These are phyloP conservation scores for Brassica juncea DNA, from an alignment of 345 rosid genomes.

Conservation along the genomic window DNA sequence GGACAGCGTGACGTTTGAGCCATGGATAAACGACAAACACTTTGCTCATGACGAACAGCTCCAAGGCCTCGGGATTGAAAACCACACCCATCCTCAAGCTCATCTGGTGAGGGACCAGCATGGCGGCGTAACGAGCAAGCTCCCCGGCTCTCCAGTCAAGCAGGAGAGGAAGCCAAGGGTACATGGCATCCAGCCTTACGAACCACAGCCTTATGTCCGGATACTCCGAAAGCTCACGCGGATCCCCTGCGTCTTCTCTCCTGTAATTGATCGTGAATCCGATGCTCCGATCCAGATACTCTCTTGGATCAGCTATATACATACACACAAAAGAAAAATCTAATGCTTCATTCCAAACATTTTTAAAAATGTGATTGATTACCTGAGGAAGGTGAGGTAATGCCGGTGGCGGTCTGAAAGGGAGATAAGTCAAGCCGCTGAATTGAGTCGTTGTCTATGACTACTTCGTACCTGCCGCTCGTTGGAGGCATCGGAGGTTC, in stretches of 20 bases:
- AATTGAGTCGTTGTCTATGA: constrained; percentile 57
- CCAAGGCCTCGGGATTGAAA: constrained; percentile 86
- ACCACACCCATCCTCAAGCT: constrained; percentile 84
- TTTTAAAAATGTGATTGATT: no score
- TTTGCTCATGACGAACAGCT: constrained; percentile 74
- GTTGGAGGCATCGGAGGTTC: constrained; percentile 79
- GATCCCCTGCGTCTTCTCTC: constrained; percentile 69
- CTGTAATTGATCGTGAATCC: constrained; percentile 74
- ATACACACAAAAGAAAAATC: background rate
- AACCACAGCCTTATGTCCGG: constrained; percentile 92
- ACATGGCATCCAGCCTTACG: constrained; percentile 75
- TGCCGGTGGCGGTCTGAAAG: constrained; percentile 64
- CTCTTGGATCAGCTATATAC: constrained; percentile 56
- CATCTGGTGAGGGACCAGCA: constrained; percentile 92
- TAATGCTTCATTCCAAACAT: background rate
- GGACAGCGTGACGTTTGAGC: constrained; percentile 59
- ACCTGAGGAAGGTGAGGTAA: constrained; percentile 60
- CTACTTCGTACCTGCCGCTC: constrained; percentile 68
- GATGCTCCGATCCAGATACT: constrained; percentile 60
- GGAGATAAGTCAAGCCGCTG: constrained; percentile 69
- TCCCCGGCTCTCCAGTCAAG: constrained; percentile 93
- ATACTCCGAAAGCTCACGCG: constrained; percentile 73
- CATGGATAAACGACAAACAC: constrained; percentile 69
- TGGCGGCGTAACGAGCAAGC: constrained; percentile 65
- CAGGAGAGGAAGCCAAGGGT: constrained; percentile 86